These are phyloP conservation scores for Pisolithus thermaeus DNA, from an alignment of 1,284 basidiomycete species.

Conservation along the genomic window DNA sequence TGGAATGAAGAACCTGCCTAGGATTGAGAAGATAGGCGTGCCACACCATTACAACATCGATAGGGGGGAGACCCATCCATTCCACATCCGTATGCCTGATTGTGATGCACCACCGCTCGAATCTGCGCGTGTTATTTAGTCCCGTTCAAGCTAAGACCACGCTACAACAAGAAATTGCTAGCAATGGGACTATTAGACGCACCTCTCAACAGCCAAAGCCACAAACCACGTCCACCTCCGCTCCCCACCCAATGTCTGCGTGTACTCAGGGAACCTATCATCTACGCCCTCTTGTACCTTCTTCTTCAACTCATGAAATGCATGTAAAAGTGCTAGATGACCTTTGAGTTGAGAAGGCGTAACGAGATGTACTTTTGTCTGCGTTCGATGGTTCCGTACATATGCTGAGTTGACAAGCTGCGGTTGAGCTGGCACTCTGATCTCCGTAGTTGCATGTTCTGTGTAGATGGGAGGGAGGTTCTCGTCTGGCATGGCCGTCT, in stretches of 20 bases:
- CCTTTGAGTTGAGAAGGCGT: not conserved
- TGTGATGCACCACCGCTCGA: constrained; percentile 22
- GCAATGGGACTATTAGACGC: not conserved
- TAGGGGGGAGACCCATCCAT: constrained; percentile 26
- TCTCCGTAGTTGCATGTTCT: no score
- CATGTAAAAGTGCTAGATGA: constrained; percentile 1
- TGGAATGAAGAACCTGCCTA: constrained; percentile 18
- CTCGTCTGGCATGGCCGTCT: no score
- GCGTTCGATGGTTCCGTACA: not conserved
- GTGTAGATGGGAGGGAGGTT: no score
- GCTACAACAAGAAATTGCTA: not conserved
- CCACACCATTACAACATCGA: constrained; percentile 44
- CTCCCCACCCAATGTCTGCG: not conserved
- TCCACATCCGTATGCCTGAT: constrained; percentile 1
- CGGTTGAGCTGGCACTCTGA: no score
- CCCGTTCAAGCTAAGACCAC: not conserved
- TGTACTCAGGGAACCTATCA: not conserved
- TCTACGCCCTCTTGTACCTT: not conserved
- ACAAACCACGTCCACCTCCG: constrained; percentile 6
- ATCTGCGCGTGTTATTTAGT: constrained; percentile 11
- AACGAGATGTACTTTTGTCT: not conserved
- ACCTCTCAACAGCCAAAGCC: constrained; percentile 5
- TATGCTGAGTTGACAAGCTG: not conserved
- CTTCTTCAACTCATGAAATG: constrained; percentile 1
- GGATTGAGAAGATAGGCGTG: constrained; percentile 43